A percentile compares a stretch with the other conserved stretches of the same genome.
phyloP scores from a whole-genome alignment of 2,329 filamentous ascomycete species.

The Alternaria incomplexa region DNA sequence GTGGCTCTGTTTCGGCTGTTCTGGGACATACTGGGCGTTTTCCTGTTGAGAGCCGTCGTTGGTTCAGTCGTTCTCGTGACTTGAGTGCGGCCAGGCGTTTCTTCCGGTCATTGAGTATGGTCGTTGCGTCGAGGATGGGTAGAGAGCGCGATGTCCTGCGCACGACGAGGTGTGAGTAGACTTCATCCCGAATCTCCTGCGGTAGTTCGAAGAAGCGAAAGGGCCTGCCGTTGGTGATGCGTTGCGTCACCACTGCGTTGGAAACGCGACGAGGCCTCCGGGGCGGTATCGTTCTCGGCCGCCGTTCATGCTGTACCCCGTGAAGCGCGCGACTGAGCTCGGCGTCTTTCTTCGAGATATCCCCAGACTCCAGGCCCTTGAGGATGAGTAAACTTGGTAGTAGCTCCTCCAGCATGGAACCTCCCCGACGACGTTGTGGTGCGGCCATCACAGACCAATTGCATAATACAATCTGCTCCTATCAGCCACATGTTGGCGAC shows the following conservation, averaged over 20 bases:
- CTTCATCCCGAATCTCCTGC: conserved; percentile 36
- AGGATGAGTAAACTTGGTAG: conserved; percentile 1
- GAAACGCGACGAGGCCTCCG: not conserved
- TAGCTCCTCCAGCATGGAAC: conserved; percentile 31
- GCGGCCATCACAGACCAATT: conserved; percentile 34
- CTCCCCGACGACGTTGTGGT: conserved; percentile 32
- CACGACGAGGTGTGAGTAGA: conserved; percentile 37
- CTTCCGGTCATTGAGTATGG: conserved; percentile 33
- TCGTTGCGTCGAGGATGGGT: conserved; percentile 31
- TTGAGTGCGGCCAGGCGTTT: conserved; percentile 27
- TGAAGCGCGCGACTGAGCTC: not conserved
- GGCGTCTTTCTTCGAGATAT: not conserved
- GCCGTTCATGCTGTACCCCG: conserved; percentile 1
- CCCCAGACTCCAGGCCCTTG: conserved; percentile 2
- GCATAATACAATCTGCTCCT: conserved; percentile 29
- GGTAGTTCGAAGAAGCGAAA: conserved; percentile 38
- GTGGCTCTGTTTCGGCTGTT: conserved; percentile 17
- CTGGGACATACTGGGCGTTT: conserved; percentile 24
- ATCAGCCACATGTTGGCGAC: conserved; percentile 12
- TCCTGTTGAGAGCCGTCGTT: conserved; percentile 28
- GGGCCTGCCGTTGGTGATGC: conserved; percentile 11
- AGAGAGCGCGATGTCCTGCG: conserved; percentile 11
- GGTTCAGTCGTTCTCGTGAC: conserved; percentile 31
- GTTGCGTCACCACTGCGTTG: not conserved
- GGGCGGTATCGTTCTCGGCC: not conserved